Evolutionary conservation across 805 yeast species (phyloP).

Genomic region (Pichia manshurica): DNA sequence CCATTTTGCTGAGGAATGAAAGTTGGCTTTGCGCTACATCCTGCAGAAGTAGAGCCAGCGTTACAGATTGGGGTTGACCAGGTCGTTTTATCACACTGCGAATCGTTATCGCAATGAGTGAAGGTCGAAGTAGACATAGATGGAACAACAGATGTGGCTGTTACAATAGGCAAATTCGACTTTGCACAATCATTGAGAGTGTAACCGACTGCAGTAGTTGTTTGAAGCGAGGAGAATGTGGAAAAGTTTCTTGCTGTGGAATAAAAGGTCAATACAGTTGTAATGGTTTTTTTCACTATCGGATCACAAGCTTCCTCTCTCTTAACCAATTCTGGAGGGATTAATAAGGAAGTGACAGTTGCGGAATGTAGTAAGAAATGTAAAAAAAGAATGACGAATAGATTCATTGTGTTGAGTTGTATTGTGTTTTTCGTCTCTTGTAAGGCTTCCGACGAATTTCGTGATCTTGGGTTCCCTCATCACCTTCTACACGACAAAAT

Average conservation of each 20-base stretch:
- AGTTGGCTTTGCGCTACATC: constrained; percentile 12
- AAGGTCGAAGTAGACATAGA: constrained; percentile 11
- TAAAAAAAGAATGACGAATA: background rate
- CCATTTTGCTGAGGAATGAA: constrained; percentile 4
- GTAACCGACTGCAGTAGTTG: background rate
- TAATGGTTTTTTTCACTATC: background rate
- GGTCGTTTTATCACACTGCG: constrained; percentile 14
- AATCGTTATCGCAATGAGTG: constrained; percentile 14
- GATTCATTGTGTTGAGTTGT: constrained; percentile 2
- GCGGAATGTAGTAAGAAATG: background rate
- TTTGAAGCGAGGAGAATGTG: background rate
- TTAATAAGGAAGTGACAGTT: background rate
- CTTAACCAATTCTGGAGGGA: background rate
- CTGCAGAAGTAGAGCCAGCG: constrained; percentile 6
- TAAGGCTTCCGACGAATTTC: no score
- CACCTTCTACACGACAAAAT: no score
- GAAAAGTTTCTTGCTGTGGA: background rate
- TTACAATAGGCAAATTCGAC: background rate
- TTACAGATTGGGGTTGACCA: constrained; percentile 13
- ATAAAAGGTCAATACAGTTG: background rate
- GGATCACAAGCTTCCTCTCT: constrained; percentile 4
- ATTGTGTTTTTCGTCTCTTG: no score
- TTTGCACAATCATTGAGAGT: background rate
- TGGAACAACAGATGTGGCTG: constrained; percentile 1
- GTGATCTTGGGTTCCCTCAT: background rate